phyloP scores from a whole-genome alignment of 1,139 yeast species.

The Suhomyces anneliseae region DNA sequence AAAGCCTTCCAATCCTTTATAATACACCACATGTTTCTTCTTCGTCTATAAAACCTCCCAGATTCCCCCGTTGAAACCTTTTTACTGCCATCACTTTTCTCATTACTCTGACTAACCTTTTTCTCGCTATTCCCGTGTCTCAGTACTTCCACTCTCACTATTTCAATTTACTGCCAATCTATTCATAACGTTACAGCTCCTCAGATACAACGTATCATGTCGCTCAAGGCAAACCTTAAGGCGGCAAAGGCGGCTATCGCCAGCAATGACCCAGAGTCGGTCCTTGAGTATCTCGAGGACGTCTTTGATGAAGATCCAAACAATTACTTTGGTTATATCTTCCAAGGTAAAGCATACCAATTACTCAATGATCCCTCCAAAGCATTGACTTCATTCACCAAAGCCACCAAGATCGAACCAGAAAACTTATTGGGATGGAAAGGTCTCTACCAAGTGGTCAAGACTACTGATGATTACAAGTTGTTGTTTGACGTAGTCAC shows the following conservation, averaged over 20 bases:
- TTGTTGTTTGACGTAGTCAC: constrained; percentile 50
- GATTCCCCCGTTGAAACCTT: no score
- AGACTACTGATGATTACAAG: constrained; percentile 36
- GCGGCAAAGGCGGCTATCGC: constrained; percentile 61
- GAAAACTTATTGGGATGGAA: constrained; percentile 73
- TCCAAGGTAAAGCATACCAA: constrained; percentile 60
- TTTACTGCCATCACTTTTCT: no score
- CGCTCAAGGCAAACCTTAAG: constrained; percentile 47
- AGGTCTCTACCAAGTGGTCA: constrained; percentile 53
- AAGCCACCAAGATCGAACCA: constrained; percentile 59
- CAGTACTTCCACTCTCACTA: background rate
- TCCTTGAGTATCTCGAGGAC: constrained; percentile 51
- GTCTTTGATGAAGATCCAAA: constrained; percentile 54
- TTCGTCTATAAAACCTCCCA: no score
- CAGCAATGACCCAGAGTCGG: constrained; percentile 57
- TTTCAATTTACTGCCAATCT: no score
- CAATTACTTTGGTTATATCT: constrained; percentile 66
- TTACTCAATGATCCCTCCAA: constrained; percentile 36
- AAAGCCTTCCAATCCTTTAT: no score
- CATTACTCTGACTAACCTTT: no score
- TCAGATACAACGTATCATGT: background rate
- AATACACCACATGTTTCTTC: no score
- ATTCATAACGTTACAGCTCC: background rate
- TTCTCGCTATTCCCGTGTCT: background rate
- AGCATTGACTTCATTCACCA: constrained; percentile 51